Conservation (phyloP, 148 eudicot species). For the Beta vulgaris region DNA sequence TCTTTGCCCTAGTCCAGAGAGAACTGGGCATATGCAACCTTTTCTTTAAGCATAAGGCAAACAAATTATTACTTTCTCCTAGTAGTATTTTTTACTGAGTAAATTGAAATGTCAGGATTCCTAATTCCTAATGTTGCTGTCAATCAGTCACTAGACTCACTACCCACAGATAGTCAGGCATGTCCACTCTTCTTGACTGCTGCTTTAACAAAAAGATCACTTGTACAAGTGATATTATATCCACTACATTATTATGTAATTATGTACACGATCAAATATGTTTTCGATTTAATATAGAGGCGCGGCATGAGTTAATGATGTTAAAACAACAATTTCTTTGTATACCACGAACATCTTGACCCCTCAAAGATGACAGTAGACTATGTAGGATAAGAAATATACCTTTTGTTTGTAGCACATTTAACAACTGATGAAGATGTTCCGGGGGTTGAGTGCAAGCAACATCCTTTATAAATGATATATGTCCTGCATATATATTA, state of each 20-base stretch:
- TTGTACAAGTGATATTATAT: background rate
- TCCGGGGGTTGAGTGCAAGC: constrained; percentile 82
- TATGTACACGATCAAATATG: background rate
- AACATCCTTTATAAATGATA: constrained; percentile 73
- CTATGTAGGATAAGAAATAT: background rate
- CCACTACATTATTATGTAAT: background rate
- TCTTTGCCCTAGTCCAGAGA: background rate
- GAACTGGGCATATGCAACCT: background rate
- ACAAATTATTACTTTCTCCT: background rate
- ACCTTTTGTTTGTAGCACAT: constrained; percentile 86
- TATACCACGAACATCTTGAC: background rate
- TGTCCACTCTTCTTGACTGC: background rate
- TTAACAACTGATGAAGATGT: constrained; percentile 77
- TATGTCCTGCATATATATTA: constrained; percentile 53
- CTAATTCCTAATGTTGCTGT: background rate
- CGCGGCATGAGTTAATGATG: background rate
- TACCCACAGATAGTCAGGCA: background rate
- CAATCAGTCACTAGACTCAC: background rate
- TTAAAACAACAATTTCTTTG: background rate
- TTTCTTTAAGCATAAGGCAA: background rate
- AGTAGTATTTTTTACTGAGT: too few relatives aligned
- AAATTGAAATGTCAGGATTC: background rate
- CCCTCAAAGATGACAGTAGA: background rate
- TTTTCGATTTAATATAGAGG: background rate
- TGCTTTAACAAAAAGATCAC: background rate